A percentile compares a stretch with the other conserved stretches of the same genome.
Conservation (phyloP, 305 asterid species). For the Fraxinus sp. region DNA sequence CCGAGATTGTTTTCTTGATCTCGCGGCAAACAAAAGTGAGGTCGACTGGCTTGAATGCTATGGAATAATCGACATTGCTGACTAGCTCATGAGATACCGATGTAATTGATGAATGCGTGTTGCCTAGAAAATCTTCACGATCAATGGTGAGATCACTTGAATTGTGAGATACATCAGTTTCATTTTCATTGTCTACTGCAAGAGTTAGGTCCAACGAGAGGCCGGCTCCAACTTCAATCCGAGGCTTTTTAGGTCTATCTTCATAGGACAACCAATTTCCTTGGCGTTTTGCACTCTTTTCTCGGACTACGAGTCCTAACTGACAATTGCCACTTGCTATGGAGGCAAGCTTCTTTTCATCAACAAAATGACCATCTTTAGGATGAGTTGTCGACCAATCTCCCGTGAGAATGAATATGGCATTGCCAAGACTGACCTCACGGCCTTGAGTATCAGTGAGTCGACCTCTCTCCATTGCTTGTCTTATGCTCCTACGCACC, state of each 20-base stretch:
- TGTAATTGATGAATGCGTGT: conserved; percentile 43
- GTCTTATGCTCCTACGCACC: conserved; percentile 62
- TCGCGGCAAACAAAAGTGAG: conserved; percentile 54
- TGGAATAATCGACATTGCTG: conserved; percentile 58
- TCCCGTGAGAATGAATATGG: conserved; percentile 69
- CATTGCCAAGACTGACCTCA: conserved; percentile 81
- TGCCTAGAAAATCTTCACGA: conserved; percentile 59
- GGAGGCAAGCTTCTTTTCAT: conserved; percentile 43
- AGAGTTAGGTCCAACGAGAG: conserved; percentile 74
- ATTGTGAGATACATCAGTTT: conserved; percentile 57
- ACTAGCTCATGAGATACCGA: conserved; percentile 73
- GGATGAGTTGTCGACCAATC: conserved; percentile 66
- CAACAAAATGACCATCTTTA: conserved; percentile 37
- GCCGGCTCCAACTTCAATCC: conserved; percentile 49
- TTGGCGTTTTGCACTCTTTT: conserved; percentile 59
- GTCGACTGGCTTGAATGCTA: conserved; percentile 68
- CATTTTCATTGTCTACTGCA: conserved; percentile 51
- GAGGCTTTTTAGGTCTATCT: conserved; percentile 40
- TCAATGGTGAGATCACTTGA: conserved; percentile 75
- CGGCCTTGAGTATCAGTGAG: conserved; percentile 83
- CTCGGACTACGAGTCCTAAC: conserved; percentile 53
- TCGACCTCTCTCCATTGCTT: conserved; percentile 81
- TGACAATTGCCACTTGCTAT: conserved; percentile 58
- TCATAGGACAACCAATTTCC: conserved; percentile 53
- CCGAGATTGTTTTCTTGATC: conserved; percentile 68